Evolutionary conservation across 2,329 filamentous ascomycete species (phyloP).

Genomic region (Trichophyton verrucosum): DNA sequence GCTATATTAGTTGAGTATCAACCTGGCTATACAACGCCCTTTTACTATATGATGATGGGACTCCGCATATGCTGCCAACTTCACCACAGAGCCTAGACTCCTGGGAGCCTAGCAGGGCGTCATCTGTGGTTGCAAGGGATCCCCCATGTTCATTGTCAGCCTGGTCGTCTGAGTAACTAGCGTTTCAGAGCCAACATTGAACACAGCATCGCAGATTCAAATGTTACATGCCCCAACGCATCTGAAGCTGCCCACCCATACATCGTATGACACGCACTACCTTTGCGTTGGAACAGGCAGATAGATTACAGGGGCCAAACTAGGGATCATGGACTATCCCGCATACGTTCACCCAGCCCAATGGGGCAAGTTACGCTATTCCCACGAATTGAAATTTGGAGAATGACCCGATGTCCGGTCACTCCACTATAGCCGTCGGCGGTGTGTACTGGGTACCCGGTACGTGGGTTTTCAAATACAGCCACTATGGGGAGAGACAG

Average conservation of each 20-base stretch:
- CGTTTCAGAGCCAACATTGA: not conserved
- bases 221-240: not conserved
- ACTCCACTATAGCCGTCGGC: not conserved
- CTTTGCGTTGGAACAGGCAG: not conserved
- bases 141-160: not conserved
- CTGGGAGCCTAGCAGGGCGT: not conserved
- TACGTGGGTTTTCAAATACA: not conserved
- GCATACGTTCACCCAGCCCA: not conserved
- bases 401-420: not conserved
- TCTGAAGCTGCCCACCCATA: not conserved
- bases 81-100: not conserved
- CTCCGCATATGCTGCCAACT: not conserved
- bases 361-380: not conserved
- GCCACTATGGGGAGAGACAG: not conserved
- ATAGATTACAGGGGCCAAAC: not conserved
- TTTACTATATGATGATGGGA: no score
- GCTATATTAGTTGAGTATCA: not conserved
- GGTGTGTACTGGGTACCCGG: not conserved
- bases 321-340: not conserved
- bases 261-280: not conserved
- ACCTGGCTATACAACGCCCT: no score
- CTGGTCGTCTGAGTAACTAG: not conserved
- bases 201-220: not conserved
- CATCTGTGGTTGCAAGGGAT: not conserved
- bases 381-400: not conserved